Evolutionary conservation across 2,329 filamentous ascomycete genomes (phyloP), one percentile per base, ranked within the genome.

Genomic region (Aspergillus sojae): DNA sequence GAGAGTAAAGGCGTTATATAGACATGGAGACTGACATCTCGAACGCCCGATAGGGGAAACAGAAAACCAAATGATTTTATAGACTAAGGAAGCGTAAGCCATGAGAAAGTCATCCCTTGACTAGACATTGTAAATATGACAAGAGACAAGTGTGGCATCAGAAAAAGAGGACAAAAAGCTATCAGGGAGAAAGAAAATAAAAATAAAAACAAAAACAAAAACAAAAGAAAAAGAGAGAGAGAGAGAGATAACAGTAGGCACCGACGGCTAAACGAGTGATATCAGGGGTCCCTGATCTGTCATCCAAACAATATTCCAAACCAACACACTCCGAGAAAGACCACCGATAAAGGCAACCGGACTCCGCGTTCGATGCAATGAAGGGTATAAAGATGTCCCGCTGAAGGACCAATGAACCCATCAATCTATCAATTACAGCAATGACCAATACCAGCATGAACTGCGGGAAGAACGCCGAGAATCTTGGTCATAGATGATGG

Each of bases 331-430:
- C 59, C 57, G 58, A 64, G 64, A 65, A 45, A 60, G 56, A 52
- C 59, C 63, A 60, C 52, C n/a, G 11, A 58, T 58, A 66, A 67
- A 62, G 60, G 46, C 59, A 63, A 64, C 68, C 65, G 60, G 64
- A 72, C 71, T 72, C 71, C 72, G 58, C 66, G 63, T 64, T 66
- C 56, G 61, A 74, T 72, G 70, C 70, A 71, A 62, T 57, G 60
- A 50, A 66, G 66, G 56, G 62, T 65, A 68, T 66, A 62, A 59
- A 70, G 19, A 60, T 48, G 59, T 60, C 63, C 53, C 64, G 45
- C 60, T 45, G 62, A 61, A 62, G 55, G 61, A 64, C 48, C 57
- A 57, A 68, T 55, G 60, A 62, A 67, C 65, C 67, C 43, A 30
- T 59, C 54, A 62, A 67, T 62, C 65, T 43, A 30, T 59, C 54